These are phyloP conservation scores for Trichosporon sp. DNA, from an alignment of 1,284 basidiomycete species.

Conservation along the genomic window DNA sequence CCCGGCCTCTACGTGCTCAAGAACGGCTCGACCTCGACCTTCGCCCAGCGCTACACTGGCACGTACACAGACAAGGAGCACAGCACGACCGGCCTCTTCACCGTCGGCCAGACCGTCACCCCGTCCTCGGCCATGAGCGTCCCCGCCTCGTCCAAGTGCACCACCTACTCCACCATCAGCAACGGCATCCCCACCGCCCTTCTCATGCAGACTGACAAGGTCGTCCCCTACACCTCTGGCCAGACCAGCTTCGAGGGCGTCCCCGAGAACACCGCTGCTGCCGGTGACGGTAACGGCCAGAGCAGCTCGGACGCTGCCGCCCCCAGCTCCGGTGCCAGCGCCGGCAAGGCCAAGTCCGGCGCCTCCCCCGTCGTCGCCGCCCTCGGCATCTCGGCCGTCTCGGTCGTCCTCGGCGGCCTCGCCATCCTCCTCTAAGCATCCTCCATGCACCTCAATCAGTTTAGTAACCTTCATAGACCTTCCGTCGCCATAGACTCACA, in stretches of 20 bases:
- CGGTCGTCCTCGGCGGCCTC: background rate
- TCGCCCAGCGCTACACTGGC: conserved; percentile 57
- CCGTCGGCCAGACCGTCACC: conserved; percentile 54
- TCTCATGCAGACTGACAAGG: conserved; percentile 24
- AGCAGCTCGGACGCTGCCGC: conserved; percentile 42
- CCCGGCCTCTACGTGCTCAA: conserved; percentile 54
- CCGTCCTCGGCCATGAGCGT: conserved; percentile 49
- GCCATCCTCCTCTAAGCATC: conserved; percentile 1
- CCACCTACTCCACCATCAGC: conserved; percentile 52
- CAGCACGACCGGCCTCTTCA: conserved; percentile 50
- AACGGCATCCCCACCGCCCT: conserved; percentile 43
- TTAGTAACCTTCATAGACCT: background rate
- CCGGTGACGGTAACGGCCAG: conserved; percentile 29
- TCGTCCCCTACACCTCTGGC: background rate
- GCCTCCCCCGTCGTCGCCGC: conserved; percentile 18
- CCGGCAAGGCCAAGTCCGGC: conserved; percentile 12
- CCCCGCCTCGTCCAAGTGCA: conserved; percentile 55
- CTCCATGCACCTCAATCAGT: too few species aligned
- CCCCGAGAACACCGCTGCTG: conserved; percentile 23
- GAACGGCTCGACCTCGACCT: conserved; percentile 55
- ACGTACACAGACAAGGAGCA: conserved; percentile 45
- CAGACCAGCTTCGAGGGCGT: conserved; percentile 29
- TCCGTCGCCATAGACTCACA: background rate
- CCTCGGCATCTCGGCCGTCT: conserved; percentile 20
- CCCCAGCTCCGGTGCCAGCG: conserved; percentile 1